phyloP scores from a whole-genome alignment of 345 rosid genomes.

The Pseudoturritis turrita region DNA sequence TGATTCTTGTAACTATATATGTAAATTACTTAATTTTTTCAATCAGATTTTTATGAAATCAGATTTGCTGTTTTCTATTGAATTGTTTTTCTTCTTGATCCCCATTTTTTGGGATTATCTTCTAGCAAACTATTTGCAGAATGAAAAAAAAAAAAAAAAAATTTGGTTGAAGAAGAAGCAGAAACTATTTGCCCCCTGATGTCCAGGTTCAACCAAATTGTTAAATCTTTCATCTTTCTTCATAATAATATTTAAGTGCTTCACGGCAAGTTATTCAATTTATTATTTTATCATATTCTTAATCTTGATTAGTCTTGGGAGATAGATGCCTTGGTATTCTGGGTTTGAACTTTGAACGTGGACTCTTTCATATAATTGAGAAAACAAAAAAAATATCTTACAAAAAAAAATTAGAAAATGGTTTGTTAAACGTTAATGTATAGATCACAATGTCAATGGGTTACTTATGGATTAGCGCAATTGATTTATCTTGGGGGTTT shows the following conservation, averaged over 20 bases:
- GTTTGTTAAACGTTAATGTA: not conserved
- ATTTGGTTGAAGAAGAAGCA: not conserved
- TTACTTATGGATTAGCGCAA: no score
- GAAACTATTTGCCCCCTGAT: not conserved
- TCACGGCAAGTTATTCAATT: conserved; percentile 14
- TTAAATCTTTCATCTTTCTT: not conserved
- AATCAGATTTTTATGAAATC: no score
- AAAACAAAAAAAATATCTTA: not conserved
- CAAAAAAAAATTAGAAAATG: not conserved
- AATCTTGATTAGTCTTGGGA: conserved; percentile 1
- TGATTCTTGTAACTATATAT: conserved; percentile 12
- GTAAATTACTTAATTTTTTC: not conserved
- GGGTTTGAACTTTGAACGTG: not conserved
- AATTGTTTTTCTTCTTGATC: not conserved
- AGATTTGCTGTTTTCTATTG: not conserved
- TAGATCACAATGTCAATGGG: no score
- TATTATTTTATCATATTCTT: not conserved
- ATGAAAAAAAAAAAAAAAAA: no score
- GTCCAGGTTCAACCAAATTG: not conserved
- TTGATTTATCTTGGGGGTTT: no score
- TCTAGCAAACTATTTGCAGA: not conserved
- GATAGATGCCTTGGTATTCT: not conserved
- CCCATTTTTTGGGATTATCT: not conserved
- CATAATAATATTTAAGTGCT: not conserved
- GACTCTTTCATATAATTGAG: not conserved